phyloP scores from a whole-genome alignment of 2,329 filamentous ascomycete species.

The Diaporthe destruens region DNA sequence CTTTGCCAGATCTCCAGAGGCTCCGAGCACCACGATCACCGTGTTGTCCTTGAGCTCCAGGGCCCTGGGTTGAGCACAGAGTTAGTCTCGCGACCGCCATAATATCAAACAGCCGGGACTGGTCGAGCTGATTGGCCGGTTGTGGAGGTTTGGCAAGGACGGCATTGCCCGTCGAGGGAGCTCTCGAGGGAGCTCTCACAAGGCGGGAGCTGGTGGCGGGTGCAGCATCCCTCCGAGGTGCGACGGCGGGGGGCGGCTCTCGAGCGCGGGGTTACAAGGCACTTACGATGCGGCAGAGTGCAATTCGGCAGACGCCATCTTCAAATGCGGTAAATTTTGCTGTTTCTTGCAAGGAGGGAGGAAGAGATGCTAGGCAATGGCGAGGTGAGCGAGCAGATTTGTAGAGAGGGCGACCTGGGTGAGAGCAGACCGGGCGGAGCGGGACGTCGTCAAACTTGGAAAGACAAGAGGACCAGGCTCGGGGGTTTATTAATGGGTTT shows the following conservation, averaged over 20 bases:
- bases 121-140: background rate
- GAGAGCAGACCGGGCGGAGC: constrained; percentile 35
- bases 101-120: background rate
- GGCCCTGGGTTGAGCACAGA: constrained; percentile 65
- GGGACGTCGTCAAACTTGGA: constrained; percentile 35
- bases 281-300: constrained; percentile 50
- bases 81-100: constrained; percentile 54
- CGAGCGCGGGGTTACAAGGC: constrained; percentile 28
- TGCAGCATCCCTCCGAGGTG: constrained; percentile 3
- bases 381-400: constrained; percentile 21
- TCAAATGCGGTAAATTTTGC: constrained; percentile 45
- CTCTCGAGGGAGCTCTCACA: constrained; percentile 32
- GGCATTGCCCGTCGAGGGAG: background rate
- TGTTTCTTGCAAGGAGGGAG: constrained; percentile 19
- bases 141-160: background rate
- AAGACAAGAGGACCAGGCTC: constrained; percentile 30
- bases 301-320: constrained; percentile 47
- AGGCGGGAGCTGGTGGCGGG: background rate
- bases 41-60: constrained; percentile 99
- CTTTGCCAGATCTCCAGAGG: constrained; percentile 97
- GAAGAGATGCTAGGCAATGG: constrained; percentile 28
- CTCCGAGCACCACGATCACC: constrained; percentile 94
- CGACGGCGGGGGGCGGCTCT: constrained; percentile 40
- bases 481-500: constrained; percentile 38
- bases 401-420: constrained; percentile 28